Base-by-base conservation (phyloP, 768 basidiomycete genomes). In the Guyanaporus albipodus region DNA sequence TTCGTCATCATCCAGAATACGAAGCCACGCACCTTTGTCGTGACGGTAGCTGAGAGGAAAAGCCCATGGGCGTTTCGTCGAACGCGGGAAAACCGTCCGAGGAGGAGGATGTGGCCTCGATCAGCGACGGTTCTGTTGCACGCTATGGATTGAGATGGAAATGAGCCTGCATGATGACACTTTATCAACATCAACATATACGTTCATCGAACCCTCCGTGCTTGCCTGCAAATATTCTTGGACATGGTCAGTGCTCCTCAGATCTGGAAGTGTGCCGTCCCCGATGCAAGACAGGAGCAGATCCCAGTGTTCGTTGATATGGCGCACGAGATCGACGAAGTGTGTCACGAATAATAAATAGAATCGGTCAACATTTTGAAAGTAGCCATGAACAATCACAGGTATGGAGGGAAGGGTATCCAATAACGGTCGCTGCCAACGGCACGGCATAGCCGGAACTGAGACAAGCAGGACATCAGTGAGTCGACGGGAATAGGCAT, bases 371-470 rank as follows among this genome's bases (percentile, higher is more conserved):
- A 62, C 1, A 4, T 49, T 31, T 17, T 35, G 51, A 39, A 62
- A 61, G n/a, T 58, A 42, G 2, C 47, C 55, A n/a, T 60, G 54
- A 2, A 62, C 42, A 12, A 53, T 22, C 8, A 59, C n/a, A n/a
- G n/a, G n/a, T n/a, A n/a, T n/a, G 32, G 18, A 57, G 60, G 4
- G 60, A 50, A 2, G 53, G 53, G 5, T 52, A 18, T 1, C 35
- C 19, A 2, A 62, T 48, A 19, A 48, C 38, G 17, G 55, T 52
- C 15, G 51, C 53, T 4, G 55, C 58, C 26, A 29, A 50, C 4
- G 60, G 56, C 11, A 44, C 50, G 8, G 49, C 53, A 7, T 42
- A 42, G 4, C 53, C 48, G 60, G 38, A 3, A 49, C 60, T 62
- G 24, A 8, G 45, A 26, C 2, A 9, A 4, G 18, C 32, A 43